Conservation (phyloP, 495 filamentous ascomycete genomes). For the Darksidea phi region DNA sequence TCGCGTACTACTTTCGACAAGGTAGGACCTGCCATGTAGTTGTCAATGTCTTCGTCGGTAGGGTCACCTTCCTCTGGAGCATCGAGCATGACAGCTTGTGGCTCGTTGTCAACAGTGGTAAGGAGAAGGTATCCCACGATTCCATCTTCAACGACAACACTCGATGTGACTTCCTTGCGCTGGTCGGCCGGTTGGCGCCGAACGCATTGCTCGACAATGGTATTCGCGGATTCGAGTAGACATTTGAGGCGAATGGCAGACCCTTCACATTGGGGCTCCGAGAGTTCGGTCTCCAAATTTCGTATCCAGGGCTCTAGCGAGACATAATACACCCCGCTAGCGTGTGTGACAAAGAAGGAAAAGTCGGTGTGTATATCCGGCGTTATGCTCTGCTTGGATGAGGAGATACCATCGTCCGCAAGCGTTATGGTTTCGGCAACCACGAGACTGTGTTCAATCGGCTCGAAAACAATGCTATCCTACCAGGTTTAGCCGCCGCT, state of each 20-base stretch:
- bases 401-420: background rate
- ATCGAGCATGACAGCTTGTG: constrained; percentile 67
- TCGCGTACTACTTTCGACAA: constrained; percentile 54
- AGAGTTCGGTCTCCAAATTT: constrained; percentile 72
- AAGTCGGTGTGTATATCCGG: constrained; percentile 70
- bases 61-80: constrained; percentile 48
- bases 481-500: constrained; percentile 7
- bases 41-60: constrained; percentile 33
- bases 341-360: constrained; percentile 73
- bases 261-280: constrained; percentile 61
- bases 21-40: background rate
- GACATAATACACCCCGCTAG: constrained; percentile 66
- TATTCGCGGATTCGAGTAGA: constrained; percentile 62
- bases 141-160: constrained; percentile 41
- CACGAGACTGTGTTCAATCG: constrained; percentile 50
- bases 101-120: constrained; percentile 61
- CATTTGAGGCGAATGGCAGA: constrained; percentile 70
- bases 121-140: constrained; percentile 72
- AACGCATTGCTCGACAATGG: constrained; percentile 58
- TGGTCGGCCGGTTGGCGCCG: constrained; percentile 48
- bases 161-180: background rate
- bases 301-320: constrained; percentile 73
- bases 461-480: constrained; percentile 38
- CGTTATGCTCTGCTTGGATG: constrained; percentile 45
- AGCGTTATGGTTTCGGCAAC: constrained; percentile 27